phyloP scores from a whole-genome alignment of 2,329 filamentous ascomycete genomes.

The Trichoderma sp. region DNA sequence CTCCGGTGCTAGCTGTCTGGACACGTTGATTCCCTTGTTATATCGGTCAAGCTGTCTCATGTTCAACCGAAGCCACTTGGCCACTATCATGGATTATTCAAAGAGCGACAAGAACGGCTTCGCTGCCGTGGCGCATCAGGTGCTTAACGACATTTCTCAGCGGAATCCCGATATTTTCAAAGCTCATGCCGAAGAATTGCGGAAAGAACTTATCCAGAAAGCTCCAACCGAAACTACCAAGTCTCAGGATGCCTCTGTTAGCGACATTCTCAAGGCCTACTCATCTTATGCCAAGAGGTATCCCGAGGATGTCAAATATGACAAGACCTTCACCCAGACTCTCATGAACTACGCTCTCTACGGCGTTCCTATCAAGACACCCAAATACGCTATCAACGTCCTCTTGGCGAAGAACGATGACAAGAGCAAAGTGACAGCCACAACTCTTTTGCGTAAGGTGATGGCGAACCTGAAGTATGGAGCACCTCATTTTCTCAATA shows the following conservation, averaged over 20 bases:
- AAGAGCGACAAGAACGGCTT: constrained; percentile 81
- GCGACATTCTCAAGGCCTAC: constrained; percentile 91
- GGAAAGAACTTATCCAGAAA: constrained; percentile 80
- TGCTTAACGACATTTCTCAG: constrained; percentile 89
- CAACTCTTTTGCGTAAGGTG: constrained; percentile 77
- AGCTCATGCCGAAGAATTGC: constrained; percentile 88
- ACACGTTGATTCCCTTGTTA: constrained; percentile 79
- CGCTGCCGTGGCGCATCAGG: constrained; percentile 78
- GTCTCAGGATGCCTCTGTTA: constrained; percentile 72
- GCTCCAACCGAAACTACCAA: constrained; percentile 71
- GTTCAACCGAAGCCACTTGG: constrained; percentile 93
- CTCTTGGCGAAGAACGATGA: constrained; percentile 75
- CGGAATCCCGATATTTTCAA: constrained; percentile 89
- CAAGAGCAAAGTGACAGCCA: constrained; percentile 80
- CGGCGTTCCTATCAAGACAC: constrained; percentile 77
- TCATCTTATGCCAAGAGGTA: constrained; percentile 88
- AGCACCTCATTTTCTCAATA: constrained; percentile 74
- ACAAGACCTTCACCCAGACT: constrained; percentile 79
- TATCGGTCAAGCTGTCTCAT: constrained; percentile 83
- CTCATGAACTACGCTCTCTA: constrained; percentile 82
- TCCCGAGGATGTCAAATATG: constrained; percentile 78
- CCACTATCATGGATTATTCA: constrained; percentile 85
- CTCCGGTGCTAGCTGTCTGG: constrained; percentile 67
- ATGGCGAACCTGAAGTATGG: constrained; percentile 76
- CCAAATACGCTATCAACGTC: constrained; percentile 93